Evolutionary conservation across 495 filamentous ascomycete species (phyloP).

Genomic region (Lophiostoma macrostomum): DNA sequence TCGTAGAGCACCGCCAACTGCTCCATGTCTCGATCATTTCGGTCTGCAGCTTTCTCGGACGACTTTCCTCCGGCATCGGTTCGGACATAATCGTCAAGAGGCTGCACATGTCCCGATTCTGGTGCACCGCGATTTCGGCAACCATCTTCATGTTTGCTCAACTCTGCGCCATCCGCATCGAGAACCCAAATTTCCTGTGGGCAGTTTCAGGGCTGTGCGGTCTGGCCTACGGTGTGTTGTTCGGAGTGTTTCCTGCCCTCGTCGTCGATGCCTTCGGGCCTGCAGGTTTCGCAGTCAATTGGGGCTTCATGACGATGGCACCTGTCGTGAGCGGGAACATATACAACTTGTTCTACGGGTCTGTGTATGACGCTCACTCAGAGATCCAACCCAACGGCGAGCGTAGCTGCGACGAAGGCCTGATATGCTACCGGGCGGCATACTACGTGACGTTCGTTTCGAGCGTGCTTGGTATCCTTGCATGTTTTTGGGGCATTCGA

Average conservation of each 20-base stretch:
- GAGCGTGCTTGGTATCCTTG: constrained; percentile 63
- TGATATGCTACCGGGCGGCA: constrained; percentile 75
- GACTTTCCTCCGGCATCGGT: constrained; percentile 78
- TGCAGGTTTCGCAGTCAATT: constrained; percentile 65
- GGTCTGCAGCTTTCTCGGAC: constrained; percentile 75
- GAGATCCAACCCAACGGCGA: constrained; percentile 64
- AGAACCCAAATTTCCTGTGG: constrained; percentile 73
- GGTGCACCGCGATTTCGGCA: constrained; percentile 79
- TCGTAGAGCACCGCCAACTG: constrained; percentile 79
- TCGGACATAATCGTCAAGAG: constrained; percentile 84
- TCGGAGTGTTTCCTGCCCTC: constrained; percentile 90
- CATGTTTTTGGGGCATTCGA: constrained; percentile 75
- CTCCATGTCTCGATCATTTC: constrained; percentile 93
- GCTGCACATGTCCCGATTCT: constrained; percentile 75
- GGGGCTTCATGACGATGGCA: constrained; percentile 88
- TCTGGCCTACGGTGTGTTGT: constrained; percentile 88
- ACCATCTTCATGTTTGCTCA: constrained; percentile 78
- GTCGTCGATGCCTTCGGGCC: constrained; percentile 91
- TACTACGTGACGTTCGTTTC: constrained; percentile 80
- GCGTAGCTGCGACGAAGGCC: constrained; percentile 71
- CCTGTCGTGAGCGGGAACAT: constrained; percentile 83
- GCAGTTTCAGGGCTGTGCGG: constrained; percentile 81
- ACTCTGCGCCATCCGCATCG: constrained; percentile 70
- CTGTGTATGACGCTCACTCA: constrained; percentile 76
- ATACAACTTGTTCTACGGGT: constrained; percentile 86